Base-by-base conservation (phyloP, 768 basidiomycete genomes). In the Arthromyces matolae region DNA sequence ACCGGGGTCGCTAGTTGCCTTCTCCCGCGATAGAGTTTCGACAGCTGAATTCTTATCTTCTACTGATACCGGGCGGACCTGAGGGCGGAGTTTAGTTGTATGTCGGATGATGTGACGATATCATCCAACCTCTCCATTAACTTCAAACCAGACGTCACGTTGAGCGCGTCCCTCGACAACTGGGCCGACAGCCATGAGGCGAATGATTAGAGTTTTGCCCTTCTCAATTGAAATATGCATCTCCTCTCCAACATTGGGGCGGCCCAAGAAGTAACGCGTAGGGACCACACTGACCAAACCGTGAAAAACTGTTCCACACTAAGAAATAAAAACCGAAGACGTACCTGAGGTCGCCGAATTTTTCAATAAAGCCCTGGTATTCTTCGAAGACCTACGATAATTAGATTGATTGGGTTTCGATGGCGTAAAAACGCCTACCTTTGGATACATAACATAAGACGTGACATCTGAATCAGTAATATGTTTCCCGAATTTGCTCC, bases 41-140 rank as follows among this genome's bases (percentile, higher is more conserved):
- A 97, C 91, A 6, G 96, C 96, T 25, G 95, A 97, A 63, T 89
- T 94, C 69, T 90, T 90, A 75, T 99, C 96, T 62, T 96, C 92
- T 35, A 99, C 89, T 42, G 91, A 75, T 34, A 98, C 92, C 16
- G 96, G 93, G 57, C 96, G 93, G 56, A 93, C 80, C 89, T 94
- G 53, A 60, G 61, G 55, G 42, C 49, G 23, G 57, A 25, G 49
- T 20, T 51, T 48, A 44, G 55, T 34, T 53, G 13, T 47, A 28
- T 36, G 48, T 18, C 32, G 39, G 36, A 14, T 20, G n/a, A n/a
- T n/a, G n/a, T 32, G 22, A 27, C 52, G 51, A 32, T 35, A 34
- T 47, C 27, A 24, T 23, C 40, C 44, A 44, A 89, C 89, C 77
- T 95, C 92, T 69, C 93, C 93, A 59, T 95, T 95, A 50, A 95